Evolutionary conservation across 225 moss, liverwort and hornwort species (phyloP), one percentile per base, ranked within the genome.

Genomic region (Anthoceros angustus): DNA sequence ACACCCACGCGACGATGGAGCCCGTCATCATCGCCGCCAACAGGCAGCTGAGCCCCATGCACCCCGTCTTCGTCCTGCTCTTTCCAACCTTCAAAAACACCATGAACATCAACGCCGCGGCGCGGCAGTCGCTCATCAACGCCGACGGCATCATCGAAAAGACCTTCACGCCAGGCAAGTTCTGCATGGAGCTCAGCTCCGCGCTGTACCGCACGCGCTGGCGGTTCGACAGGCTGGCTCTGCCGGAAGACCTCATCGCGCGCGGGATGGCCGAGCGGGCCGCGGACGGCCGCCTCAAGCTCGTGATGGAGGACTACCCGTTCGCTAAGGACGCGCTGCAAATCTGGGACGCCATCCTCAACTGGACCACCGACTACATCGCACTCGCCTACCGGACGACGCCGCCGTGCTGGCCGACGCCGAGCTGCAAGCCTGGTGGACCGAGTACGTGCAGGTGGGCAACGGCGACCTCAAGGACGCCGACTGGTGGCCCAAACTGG

Each of bases 281-380:
- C 64, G 38, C 64, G 10, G 43, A 64, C 18, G 39, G 74, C 40
- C 80, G 80, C 4, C 75, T 83, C 12, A 83, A 77, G 66, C 71
- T 83, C 12, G 42, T 60, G 8, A 77, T 83, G 11, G 73, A 83
- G 41, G 83, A 83, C 24, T 83, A 83, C 42, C 83, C 83, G 0
- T 83, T 80, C 41, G 83, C 75, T 40, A 63, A 73, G 10, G 80
- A 83, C 12, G 83, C 80, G 16, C 83, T 83, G 21, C 77, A 83
- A 68, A 23, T 83, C 8, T 83, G 83, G 83, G 18, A 42, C 3
- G 75, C 80, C 66, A 71, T 80, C 75, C 77, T 73, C 40, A 20
- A 64, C 11, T 83, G 83, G 83, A 73, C 79, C 67, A 42, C 25
- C 16, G 76, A 83, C 42, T 83, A 80, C 65, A 41, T 80, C 41